Evolutionary conservation across 371 early-diverging fungal species (phyloP), one percentile per base, ranked within the genome.

Genomic region (Mucor indicus): DNA sequence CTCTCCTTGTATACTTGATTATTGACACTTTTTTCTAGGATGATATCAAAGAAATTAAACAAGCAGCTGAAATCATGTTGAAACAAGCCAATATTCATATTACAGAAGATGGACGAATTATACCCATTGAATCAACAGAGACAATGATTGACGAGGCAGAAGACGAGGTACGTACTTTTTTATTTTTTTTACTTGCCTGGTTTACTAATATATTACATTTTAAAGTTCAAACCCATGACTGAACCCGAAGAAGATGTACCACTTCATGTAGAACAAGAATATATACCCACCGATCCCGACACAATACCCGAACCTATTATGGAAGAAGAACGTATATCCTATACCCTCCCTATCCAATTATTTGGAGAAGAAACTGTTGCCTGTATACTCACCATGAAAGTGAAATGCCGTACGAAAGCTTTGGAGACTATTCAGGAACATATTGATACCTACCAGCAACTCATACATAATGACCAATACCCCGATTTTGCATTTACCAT

Each of bases 321-420:
- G 29, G 81, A 79, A 9, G 72, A 74, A 31, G 79, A 79, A 43
- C 59, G 64, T 6, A 60, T 50, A 3, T 69, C 75, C 16, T 80
- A 67, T 45, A 72, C 57, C 2, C 52, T 72, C 6, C 59, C 80
- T 15, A 77, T 85, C 21, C 61, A 59, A 20, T 65, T 69, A 0
- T 81, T 76, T 60, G 85, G 83, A 8, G 64, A 63, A 40, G 55
- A 71, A 4, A 42, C 69, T 6, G 62, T 82, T 8, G 59, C 68
- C 5, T 73, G 80, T 41, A 48, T 83, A 10, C 64, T 85, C 15
- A 77, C 75, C 20, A 54, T 69, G 37, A 77, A 83, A 37, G 71
- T 72, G 36, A 60, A 64, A 23, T 74, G 77, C 19, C 64, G 81
- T 17, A 78, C 75, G 37, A 55, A 62, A 31, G 85, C 81, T 11